A percentile compares a stretch with the other conserved stretches of the same genome.
Conservation (phyloP, 306 rosid species). For the Cicer arietinum region DNA sequence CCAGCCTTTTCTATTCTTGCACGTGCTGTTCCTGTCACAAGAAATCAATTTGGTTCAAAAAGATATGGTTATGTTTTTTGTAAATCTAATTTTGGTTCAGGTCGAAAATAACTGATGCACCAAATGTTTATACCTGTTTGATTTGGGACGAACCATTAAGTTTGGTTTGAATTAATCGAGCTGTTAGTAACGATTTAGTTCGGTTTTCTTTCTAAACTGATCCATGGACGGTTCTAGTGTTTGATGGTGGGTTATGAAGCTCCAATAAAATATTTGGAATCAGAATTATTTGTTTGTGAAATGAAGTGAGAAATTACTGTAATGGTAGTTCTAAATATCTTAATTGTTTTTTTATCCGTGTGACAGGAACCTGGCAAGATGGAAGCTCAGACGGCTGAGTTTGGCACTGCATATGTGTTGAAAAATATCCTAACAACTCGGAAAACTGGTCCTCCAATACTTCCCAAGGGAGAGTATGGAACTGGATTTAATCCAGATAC, state of each 20-base stretch:
- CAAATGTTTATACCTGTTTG: no score
- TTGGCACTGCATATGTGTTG: slow-evolving; percentile 5
- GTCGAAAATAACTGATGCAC: no score
- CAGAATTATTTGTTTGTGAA: neutral
- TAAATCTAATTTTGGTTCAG: no score
- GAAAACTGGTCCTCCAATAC: slow-evolving; percentile 44
- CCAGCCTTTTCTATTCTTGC: slow-evolving; percentile 85
- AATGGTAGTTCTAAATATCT: neutral
- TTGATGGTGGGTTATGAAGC: no score
- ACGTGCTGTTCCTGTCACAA: slow-evolving; percentile 69
- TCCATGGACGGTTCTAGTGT: no score
- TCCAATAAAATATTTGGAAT: no score
- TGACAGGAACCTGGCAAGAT: slow-evolving; percentile 37
- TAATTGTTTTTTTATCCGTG: neutral
- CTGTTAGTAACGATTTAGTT: no score
- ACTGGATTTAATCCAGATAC: slow-evolving; percentile 33
- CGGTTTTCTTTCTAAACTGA: no score
- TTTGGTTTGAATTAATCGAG: no score
- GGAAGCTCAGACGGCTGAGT: slow-evolving; percentile 45
- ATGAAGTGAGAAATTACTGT: slow-evolving; percentile 14
- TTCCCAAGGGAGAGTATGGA: slow-evolving; percentile 46
- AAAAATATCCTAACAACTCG: slow-evolving; percentile 47
- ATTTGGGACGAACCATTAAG: no score
- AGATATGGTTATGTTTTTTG: neutral
- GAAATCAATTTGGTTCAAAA: no score